Evolutionary conservation across 257 asterid species (phyloP), one percentile per base, ranked within the genome.

Genomic region (Solanum piurae): DNA sequence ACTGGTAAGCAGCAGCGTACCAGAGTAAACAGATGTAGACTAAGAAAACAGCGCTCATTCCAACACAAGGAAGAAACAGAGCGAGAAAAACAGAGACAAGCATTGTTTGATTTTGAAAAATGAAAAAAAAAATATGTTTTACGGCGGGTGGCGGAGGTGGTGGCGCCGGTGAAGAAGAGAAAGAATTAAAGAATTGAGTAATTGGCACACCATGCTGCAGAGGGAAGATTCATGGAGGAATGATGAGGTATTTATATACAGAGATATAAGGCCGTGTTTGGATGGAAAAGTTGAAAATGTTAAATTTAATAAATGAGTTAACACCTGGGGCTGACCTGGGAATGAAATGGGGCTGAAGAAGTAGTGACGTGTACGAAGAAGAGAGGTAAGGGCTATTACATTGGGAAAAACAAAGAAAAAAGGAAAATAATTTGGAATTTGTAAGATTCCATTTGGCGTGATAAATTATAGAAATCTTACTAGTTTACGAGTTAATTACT

Each of bases 31-130:
- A 96, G 64, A 94, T 86, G 93, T 96, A 96, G 3, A 96, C 96
- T n/a, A 96, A n/a, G 84, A 96, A 94, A 9, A 96, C 95, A 0
- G 92, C 98, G 89, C 94, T 89, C 99, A 96, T 95, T 27, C 98
- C 99, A 2, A 93, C 95, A 89, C 98, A 96, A 0, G 99, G 99
- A 2, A 95, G 93, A 73, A 96, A 95, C 83, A 96, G 92, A 9
- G 98, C 98, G 5, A 96, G 95, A 87, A 96, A 95, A 7, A 95
- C 91, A 12, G 98, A 93, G 20, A 94, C 90, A 87, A 92, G 88
- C 99, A 96, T 96, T 87, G 86, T 68, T 33, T 89, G 3, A 5
- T 8, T 72, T 18, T 62, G 13, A 34, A 34, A 34, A 52, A 52
- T 52, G n/a, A 52, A 7, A 2, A 5, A 33, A 7, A 36, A 73